Conservation (phyloP, 768 basidiomycete species). For the Phaffia australis region DNA sequence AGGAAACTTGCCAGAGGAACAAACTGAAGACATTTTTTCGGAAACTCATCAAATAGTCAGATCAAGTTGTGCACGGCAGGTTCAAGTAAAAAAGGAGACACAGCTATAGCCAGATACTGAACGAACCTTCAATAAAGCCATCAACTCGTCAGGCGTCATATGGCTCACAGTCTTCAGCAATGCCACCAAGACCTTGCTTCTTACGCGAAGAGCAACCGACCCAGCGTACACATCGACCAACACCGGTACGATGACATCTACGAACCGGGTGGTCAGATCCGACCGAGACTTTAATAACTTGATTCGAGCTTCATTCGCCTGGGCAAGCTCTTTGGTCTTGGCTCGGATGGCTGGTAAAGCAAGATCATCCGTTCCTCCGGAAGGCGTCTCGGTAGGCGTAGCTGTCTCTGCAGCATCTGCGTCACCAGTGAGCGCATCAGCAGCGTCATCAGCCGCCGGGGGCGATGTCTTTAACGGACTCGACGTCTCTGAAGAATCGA, state of each 20-base stretch:
- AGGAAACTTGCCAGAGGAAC: slow-evolving; percentile 94
- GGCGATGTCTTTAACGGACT: slow-evolving; percentile 28
- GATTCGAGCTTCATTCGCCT: slow-evolving; percentile 48
- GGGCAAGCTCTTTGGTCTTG: slow-evolving; percentile 38
- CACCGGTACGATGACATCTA: slow-evolving; percentile 80
- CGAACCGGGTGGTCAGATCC: slow-evolving; percentile 68
- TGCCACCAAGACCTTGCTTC: slow-evolving; percentile 78
- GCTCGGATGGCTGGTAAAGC: slow-evolving; percentile 35
- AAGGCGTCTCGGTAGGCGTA: slow-evolving; percentile 35
- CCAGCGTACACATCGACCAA: slow-evolving; percentile 99
- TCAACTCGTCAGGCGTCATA: slow-evolving; percentile 63
- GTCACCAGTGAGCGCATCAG: slow-evolving; percentile 20
- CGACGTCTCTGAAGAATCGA: slow-evolving; percentile 20
- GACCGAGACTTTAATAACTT: slow-evolving; percentile 62
- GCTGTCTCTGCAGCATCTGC: slow-evolving; percentile 25
- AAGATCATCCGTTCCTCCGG: slow-evolving; percentile 28
- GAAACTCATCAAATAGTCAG: background rate
- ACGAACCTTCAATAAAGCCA: slow-evolving; percentile 63
- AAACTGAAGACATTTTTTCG: slow-evolving; percentile 44
- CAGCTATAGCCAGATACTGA: background rate
- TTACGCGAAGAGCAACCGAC: slow-evolving; percentile 74
- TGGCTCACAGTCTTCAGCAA: slow-evolving; percentile 86
- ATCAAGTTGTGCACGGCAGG: background rate
- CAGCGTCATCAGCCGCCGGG: slow-evolving; percentile 35
- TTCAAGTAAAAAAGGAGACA: background rate